Percentiles rank a stretch among this genome's conserved stretches.
Conservation (phyloP, 2,329 filamentous ascomycete genomes). For the Pseudophaeomoniella oleicola region DNA sequence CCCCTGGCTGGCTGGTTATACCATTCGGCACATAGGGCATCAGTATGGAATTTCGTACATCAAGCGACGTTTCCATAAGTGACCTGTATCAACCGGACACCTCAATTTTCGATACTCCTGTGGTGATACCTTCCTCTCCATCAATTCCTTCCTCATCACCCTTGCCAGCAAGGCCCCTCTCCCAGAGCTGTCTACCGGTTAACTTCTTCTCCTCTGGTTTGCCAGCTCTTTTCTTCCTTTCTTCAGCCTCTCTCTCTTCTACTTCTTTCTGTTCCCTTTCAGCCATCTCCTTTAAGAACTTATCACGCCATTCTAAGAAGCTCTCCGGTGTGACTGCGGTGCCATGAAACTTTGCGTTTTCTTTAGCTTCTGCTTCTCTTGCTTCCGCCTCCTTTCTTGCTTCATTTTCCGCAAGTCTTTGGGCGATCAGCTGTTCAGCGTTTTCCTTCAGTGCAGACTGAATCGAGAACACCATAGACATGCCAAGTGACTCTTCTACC, state of each 20-base stretch:
- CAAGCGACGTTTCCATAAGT: too few species aligned
- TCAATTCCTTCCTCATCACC: conserved; percentile 52
- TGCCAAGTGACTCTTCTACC: conserved; percentile 85
- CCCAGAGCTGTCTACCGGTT: conserved; percentile 65
- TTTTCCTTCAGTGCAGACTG: conserved; percentile 76
- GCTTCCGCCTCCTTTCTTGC: conserved; percentile 37
- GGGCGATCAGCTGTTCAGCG: conserved; percentile 70
- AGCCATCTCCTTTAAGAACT: conserved; percentile 66
- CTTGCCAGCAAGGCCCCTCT: conserved; percentile 54
- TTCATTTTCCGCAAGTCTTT: conserved; percentile 52
- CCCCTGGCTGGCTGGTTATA: too few species aligned
- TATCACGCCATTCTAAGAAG: conserved; percentile 69
- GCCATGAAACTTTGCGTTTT: conserved; percentile 94
- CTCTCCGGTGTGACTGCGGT: conserved; percentile 74
- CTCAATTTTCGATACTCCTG: not conserved
- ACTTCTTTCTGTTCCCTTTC: conserved; percentile 50
- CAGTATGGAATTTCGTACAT: too few species aligned
- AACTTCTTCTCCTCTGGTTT: conserved; percentile 53
- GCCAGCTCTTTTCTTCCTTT: conserved; percentile 62
- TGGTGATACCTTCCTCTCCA: conserved; percentile 41
- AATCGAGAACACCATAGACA: conserved; percentile 94
- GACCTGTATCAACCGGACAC: not conserved
- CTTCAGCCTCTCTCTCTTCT: conserved; percentile 63
- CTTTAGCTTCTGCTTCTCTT: conserved; percentile 61
- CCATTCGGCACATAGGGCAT: too few species aligned